Conservation (phyloP, 371 early-diverging fungal genomes). For the Lichtheimia hyalospora region DNA sequence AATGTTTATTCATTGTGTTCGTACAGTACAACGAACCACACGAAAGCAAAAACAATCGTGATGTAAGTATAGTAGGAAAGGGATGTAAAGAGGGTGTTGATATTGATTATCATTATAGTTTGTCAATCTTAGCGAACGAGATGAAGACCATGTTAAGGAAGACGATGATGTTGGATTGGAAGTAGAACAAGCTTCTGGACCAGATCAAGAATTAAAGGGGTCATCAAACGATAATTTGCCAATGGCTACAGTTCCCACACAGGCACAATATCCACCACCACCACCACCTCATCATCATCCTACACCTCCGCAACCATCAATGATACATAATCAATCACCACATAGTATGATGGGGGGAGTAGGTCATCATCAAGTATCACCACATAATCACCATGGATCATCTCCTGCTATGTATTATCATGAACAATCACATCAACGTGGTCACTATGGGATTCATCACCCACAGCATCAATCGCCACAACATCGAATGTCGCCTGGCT, state of each 20-base stretch:
- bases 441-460: slow-evolving; percentile 2
- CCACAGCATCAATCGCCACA: slow-evolving; percentile 11
- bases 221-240: slow-evolving; percentile 8
- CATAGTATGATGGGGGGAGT: not conserved
- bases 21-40: slow-evolving; percentile 63
- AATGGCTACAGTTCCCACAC: not conserved
- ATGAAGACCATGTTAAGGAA: slow-evolving; percentile 10
- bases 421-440: slow-evolving; percentile 10
- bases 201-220: slow-evolving; percentile 7
- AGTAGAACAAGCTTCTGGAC: slow-evolving; percentile 8
- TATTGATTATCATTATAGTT: slow-evolving; percentile 17
- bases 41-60: slow-evolving; percentile 63
- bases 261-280: slow-evolving; percentile 1
- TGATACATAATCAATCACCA: slow-evolving; percentile 4
- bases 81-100: no score
- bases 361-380: no score
- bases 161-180: slow-evolving; percentile 8
- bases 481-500: slow-evolving; percentile 11
- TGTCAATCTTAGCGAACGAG: slow-evolving; percentile 14
- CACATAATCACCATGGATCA: slow-evolving; percentile 2
- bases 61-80: slow-evolving; percentile 38
- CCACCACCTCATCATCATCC: slow-evolving; percentile 2
- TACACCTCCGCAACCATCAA: slow-evolving; percentile 13
- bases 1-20: not conserved
- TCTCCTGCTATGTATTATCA: slow-evolving; percentile 15